Percentiles rank a stretch among this genome's conserved stretches.
phyloP scores from a whole-genome alignment of 345 rosid species.

The Gossypium stocksii region DNA sequence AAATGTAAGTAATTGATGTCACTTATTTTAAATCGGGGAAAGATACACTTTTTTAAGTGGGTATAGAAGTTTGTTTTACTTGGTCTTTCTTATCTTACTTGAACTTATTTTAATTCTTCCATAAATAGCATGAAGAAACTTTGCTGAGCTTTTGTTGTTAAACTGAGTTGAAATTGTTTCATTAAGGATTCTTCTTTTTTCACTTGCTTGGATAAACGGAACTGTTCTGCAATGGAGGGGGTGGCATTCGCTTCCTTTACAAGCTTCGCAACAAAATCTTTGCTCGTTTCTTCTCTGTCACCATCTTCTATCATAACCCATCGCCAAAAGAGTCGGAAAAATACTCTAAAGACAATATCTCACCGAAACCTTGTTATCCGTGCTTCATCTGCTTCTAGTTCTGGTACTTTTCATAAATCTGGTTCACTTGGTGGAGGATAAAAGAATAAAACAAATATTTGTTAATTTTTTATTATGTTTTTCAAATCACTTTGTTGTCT shows the following conservation, averaged over 20 bases:
- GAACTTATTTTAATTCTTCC: background rate
- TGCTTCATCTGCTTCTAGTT: slow-evolving; percentile 51
- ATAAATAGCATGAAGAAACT: background rate
- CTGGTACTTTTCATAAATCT: slow-evolving; percentile 43
- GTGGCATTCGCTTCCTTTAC: slow-evolving; percentile 1
- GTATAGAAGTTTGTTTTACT: background rate
- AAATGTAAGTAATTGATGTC: background rate
- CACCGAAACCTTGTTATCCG: slow-evolving; percentile 43
- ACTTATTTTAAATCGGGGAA: background rate
- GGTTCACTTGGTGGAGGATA: background rate
- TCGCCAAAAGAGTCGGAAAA: slow-evolving; percentile 17
- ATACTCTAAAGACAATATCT: slow-evolving; percentile 37
- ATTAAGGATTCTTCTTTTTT: background rate
- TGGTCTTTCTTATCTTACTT: background rate
- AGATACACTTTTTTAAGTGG: background rate
- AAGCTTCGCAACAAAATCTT: background rate
- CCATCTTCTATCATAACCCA: slow-evolving; percentile 28
- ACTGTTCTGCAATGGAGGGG: slow-evolving; percentile 14
- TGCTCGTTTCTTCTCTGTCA: slow-evolving; percentile 9
- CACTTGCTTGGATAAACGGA: background rate
- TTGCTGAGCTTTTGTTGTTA: background rate
- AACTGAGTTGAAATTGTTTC: slow-evolving; percentile 1
- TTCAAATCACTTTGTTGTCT: background rate
- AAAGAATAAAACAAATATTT: background rate
- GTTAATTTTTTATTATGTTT: background rate